Percentiles rank a stretch among this genome's conserved stretches.
These are phyloP conservation scores for Suillus cothurnatus DNA, from an alignment of 768 basidiomycete genomes.

Conservation along the genomic window DNA sequence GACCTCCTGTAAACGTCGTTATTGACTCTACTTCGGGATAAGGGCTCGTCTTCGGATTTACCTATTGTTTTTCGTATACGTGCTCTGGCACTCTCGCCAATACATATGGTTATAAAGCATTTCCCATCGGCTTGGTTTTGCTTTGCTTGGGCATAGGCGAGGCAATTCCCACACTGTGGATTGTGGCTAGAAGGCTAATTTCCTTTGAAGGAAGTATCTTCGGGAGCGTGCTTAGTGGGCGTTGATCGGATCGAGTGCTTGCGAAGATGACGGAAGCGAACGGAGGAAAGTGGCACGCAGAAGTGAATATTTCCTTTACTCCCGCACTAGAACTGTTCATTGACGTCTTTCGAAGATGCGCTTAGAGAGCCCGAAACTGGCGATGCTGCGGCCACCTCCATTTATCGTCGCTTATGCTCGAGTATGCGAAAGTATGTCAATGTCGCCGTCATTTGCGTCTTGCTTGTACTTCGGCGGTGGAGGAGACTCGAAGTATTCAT, in stretches of 20 bases:
- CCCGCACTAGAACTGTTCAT: neutral
- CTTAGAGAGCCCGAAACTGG: slow-evolving; percentile 59
- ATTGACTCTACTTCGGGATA: neutral
- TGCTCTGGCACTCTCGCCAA: slow-evolving; percentile 66
- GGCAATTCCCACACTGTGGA: slow-evolving; percentile 21
- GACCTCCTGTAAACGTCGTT: too few relatives aligned
- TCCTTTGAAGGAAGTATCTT: slow-evolving; percentile 43
- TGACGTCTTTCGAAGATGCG: slow-evolving; percentile 58
- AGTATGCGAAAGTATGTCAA: slow-evolving; percentile 65
- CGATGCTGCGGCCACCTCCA: slow-evolving; percentile 56
- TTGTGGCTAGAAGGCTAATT: neutral
- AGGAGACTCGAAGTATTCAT: too few relatives aligned
- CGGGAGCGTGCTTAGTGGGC: slow-evolving; percentile 59
- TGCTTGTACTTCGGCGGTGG: slow-evolving; percentile 72
- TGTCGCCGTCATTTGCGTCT: slow-evolving; percentile 67
- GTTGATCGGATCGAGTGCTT: slow-evolving; percentile 56
- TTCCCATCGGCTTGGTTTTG: slow-evolving; percentile 75
- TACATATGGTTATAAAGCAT: slow-evolving; percentile 65
- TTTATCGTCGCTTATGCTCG: slow-evolving; percentile 73
- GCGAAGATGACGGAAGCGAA: slow-evolving; percentile 42
- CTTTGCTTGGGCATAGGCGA: slow-evolving; percentile 72
- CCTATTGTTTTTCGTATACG: slow-evolving; percentile 73
- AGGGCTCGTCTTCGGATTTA: slow-evolving; percentile 74
- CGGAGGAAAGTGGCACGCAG: slow-evolving; percentile 56
- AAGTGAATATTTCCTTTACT: slow-evolving; percentile 44